Evolutionary conservation across 208 protist genomes (phyloP), one percentile per base, ranked within the genome.

Genomic region (Leishmania tropica): DNA sequence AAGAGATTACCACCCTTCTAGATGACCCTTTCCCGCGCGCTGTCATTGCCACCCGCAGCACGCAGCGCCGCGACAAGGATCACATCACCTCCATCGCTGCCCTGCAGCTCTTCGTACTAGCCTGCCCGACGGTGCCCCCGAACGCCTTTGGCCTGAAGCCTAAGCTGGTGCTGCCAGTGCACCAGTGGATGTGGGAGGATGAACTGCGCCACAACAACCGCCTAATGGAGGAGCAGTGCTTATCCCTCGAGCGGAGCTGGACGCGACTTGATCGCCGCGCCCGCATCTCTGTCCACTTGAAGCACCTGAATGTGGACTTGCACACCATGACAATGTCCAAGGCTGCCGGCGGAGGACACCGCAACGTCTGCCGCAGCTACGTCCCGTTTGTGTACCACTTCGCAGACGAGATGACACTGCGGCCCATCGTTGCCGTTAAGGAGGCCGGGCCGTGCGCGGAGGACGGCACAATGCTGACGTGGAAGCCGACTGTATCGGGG

Each of bases 111-210:
- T 90, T 97, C 54, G 80, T 96, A 51, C 86, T 96, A 37, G 90
- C 89, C 28, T 95, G 89, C 56, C 94, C 94, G 7, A 90, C 80
- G 2, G 88, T 97, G 21, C 91, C 88, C 21, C 83, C 86, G 7
- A 83, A 90, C n/a, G 94, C 92, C 7, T 96, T 95, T 71, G 94
- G 93, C 0, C 85, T 90, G 40, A 92, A 91, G 79, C 91, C 93
- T 6, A 94, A 96, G 79, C 79, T 89, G 35, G 80, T 95, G 56
- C 77, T 98, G n/a, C 90, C 95, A 1, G 95, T 98, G 24, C 93
- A 96, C 82, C 85, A 93, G 84, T 98, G 95, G 95, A 84, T 87
- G 62, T 98, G 95, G 93, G 95, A 98, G 83, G 95, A 98, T 79
- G 95, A 98, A 79, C 85, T 96, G 78, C 90, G 92, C 7, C 92